Evolutionary conservation across 2,329 filamentous ascomycete genomes (phyloP).

Genomic region (Sclerotinia subarctica): DNA sequence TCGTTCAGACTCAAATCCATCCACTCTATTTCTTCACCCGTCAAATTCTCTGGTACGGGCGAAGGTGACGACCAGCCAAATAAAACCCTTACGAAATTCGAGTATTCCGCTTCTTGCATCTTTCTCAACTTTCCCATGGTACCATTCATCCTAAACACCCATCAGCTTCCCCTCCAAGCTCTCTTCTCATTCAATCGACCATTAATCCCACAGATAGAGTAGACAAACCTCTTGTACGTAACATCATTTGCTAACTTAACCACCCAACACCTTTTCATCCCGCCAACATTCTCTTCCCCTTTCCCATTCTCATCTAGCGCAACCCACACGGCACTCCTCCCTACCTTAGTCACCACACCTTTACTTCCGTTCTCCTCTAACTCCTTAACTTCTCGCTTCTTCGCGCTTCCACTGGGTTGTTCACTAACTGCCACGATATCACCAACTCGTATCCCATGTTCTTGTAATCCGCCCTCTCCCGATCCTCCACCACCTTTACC

Average conservation of each 20-base stretch:
- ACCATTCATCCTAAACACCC: constrained; percentile 56
- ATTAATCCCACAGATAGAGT: background rate
- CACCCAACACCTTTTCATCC: constrained; percentile 53
- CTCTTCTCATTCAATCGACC: background rate
- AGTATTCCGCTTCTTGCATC: constrained; percentile 57
- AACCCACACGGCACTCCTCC: constrained; percentile 57
- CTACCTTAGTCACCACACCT: constrained; percentile 67
- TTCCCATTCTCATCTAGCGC: constrained; percentile 63
- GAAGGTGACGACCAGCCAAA: constrained; percentile 58
- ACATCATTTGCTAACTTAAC: constrained; percentile 68
- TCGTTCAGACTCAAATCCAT: constrained; percentile 61
- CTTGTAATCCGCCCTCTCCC: constrained; percentile 55
- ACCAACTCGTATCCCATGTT: constrained; percentile 72
- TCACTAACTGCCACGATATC: constrained; percentile 76
- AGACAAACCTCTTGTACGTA: constrained; percentile 49
- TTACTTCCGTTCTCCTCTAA: constrained; percentile 64
- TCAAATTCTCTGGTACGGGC: constrained; percentile 45
- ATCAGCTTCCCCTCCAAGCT: constrained; percentile 11
- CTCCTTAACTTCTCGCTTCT: constrained; percentile 65
- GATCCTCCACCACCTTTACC: constrained; percentile 40
- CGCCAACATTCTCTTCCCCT: constrained; percentile 43
- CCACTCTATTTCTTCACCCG: constrained; percentile 55
- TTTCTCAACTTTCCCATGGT: constrained; percentile 58
- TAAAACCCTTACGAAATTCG: constrained; percentile 57
- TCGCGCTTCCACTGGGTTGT: constrained; percentile 62